Evolutionary conservation across 139 green algal genomes (phyloP), one percentile per base, ranked within the genome.

Genomic region (Nannochloris sp.): DNA sequence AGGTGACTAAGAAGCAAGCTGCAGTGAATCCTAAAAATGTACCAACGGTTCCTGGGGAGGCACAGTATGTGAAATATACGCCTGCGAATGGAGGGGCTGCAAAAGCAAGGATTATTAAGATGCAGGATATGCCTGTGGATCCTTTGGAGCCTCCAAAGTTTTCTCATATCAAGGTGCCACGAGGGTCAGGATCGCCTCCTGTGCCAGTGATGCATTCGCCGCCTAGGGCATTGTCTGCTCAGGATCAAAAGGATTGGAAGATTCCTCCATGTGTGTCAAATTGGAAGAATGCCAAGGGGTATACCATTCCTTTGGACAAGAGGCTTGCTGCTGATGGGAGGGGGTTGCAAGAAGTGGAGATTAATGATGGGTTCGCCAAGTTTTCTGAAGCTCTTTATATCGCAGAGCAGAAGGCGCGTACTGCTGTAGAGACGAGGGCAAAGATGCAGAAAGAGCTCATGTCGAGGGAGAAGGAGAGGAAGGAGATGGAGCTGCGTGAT

Each of bases 231-330:
- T 69, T 96, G 31, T 97, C 83, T 0, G 75, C 78, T 4, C 74
- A 92, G 79, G 92, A 98, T 61, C 88, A 96, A 71, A 64, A 87
- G 58, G 87, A 97, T 72, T 99, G 94, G 93, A 97, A 97, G 79
- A 97, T 99, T 61, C 93, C 93, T 9, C 90, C 93, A 43, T 96
- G 86, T 75, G 90, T 99, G 60, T 92, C 80, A 43, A 98, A 98
- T 78, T 99, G 93, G 91, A 96, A 96, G 76, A 97, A 97, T 72
- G 69, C 81, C 55, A 95, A 96, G 78, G 92, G 92, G 60, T 99
- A 98, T 83, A 99, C 93, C 44, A 99, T 99, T 68, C 93, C 93
- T 9, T 77, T 99, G 75, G 93, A 99, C 82, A 99, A 98, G 84
- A 83, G 93, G 24, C 79, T 99, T 60, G 93, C 93, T 4, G 93